A percentile compares a stretch with the other conserved stretches of the same genome.
phyloP scores from a whole-genome alignment of 768 basidiomycete species.

The Amanita polypyramis region DNA sequence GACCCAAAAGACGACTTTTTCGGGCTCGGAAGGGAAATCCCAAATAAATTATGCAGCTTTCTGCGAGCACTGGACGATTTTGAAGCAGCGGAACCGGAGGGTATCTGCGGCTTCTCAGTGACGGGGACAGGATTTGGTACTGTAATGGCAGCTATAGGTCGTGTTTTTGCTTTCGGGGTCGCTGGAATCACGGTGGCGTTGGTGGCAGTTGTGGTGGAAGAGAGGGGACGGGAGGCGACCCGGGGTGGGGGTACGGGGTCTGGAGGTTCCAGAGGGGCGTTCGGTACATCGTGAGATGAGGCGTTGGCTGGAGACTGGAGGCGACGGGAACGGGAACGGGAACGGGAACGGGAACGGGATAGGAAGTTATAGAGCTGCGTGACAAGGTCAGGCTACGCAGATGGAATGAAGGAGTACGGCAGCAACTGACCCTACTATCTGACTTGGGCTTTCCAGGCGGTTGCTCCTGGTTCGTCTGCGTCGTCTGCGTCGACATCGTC shows the following conservation, averaged over 20 bases:
- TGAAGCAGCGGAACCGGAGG: conserved; percentile 20
- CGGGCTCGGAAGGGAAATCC: conserved; percentile 26
- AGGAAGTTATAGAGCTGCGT: conserved; percentile 52
- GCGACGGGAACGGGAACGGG: no score
- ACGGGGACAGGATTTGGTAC: conserved; percentile 11
- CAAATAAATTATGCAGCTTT: conserved; percentile 37
- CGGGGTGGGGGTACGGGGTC: conserved; percentile 39
- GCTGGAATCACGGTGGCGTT: conserved; percentile 51
- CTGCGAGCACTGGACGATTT: conserved; percentile 27
- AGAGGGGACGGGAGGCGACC: conserved; percentile 50
- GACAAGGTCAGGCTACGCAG: conserved; percentile 5
- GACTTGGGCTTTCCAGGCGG: conserved; percentile 29
- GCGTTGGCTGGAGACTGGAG: no score
- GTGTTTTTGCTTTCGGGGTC: conserved; percentile 31
- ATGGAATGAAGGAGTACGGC: conserved; percentile 7
- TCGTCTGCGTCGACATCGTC: conserved; percentile 15
- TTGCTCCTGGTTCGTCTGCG: conserved; percentile 25
- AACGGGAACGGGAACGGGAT: conserved; percentile 51
- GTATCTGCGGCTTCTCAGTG: background rate
- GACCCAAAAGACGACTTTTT: conserved; percentile 26
- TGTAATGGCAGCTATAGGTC: conserved; percentile 18
- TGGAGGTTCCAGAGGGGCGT: conserved; percentile 8
- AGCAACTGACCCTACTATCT: conserved; percentile 34
- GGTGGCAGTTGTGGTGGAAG: conserved; percentile 53
- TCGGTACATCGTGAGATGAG: conserved; percentile 12